Evolutionary conservation across 2,329 filamentous ascomycete species (phyloP), one percentile per base, ranked within the genome.

Genomic region (Penicillium sp.): DNA sequence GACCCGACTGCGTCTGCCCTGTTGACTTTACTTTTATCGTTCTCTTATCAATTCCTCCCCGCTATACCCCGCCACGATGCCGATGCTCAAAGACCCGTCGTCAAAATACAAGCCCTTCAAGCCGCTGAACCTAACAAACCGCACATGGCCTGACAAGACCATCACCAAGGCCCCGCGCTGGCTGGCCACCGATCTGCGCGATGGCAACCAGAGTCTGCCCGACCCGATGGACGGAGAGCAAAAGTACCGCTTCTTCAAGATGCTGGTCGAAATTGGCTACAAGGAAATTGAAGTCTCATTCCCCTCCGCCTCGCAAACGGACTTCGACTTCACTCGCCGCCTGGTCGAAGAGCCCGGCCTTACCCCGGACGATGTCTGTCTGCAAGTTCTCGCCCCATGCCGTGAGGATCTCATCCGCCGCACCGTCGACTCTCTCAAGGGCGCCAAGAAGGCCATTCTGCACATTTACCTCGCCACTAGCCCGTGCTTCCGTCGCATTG

Each of bases 201-300:
- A 97, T 79, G 92, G 92, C 51, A 96, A 96, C 79, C 92, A 97
- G 78, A 92, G 87, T 72, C 79, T 96, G 72, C 85, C 90, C 30
- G 90, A 96, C 71, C 92, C 92, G 57, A 96, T 97, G 92, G 94
- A 90, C 68, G 90, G 90, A 62, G 90, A 96, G 44, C 91, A 96
- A 79, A 97, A 97, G 77, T 94, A 88, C 84, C 80, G 81, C 55
- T 97, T 92, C 80, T 97, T 97, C 80, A 86, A 92, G 75, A 95
- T 95, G 90, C 84, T 97, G 48, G 84, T 87, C 65, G 85, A 92
- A 55, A 81, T 96, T 44, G 92, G 94, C 63, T 97, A 95, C 81
- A 97, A 96, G 76, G 92, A 97, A 76, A 96, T 97, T 60, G 92
- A 97, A 71, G 88, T 96, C 18, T 94, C 92, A 4, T 97, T 96